Evolutionary conservation across 805 yeast genomes (phyloP), one percentile per base, ranked within the genome.

Genomic region (Wickerhamomyces mucosus): DNA sequence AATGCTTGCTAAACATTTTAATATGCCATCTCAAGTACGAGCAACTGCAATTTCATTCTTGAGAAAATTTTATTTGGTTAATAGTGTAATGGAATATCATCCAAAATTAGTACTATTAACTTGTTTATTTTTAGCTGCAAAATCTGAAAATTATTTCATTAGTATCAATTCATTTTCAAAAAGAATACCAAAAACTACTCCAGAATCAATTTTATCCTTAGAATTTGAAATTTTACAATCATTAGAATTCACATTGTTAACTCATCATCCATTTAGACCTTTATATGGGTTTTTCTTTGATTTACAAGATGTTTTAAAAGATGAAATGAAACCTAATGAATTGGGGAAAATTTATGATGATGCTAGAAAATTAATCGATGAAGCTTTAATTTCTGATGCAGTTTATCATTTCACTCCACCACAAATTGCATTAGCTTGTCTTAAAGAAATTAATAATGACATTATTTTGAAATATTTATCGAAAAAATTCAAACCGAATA

Each of bases 211-310:
- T 20, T 57, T 89, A 33, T 78, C 77, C 38, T 64, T 84, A 34
- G 99, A 92, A 56, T 92, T 85, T 50, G 63, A 66, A 27, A 67
- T 92, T 5, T 58, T 88, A 33, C 83, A 75, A 54, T 67, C 83
- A 8, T 61, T 92, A 45, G 65, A 75, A 37, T 92, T 92, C 56
- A 79, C 95, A 1, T 60, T 92, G 30, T 51, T 78, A 39, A 89
- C 81, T 8, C 97, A 89, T 53, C 96, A 85, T 56, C 94, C 96
- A 3, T 78, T 72, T 55, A 67, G 79, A 39, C 85, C 97, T 0
- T 56, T 92, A n/a, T 92, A 88, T 53, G 99, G 99, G 15, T 88
- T 89, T 52, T 89, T 80, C 55, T 68, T 89, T 28, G 99, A 92
- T 55, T 71, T 88, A 41, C 98, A 92, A 53, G 66, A 56, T 33